Evolutionary conservation across 2,329 filamentous ascomycete species (phyloP).

Genomic region (Ilyonectria destructans): DNA sequence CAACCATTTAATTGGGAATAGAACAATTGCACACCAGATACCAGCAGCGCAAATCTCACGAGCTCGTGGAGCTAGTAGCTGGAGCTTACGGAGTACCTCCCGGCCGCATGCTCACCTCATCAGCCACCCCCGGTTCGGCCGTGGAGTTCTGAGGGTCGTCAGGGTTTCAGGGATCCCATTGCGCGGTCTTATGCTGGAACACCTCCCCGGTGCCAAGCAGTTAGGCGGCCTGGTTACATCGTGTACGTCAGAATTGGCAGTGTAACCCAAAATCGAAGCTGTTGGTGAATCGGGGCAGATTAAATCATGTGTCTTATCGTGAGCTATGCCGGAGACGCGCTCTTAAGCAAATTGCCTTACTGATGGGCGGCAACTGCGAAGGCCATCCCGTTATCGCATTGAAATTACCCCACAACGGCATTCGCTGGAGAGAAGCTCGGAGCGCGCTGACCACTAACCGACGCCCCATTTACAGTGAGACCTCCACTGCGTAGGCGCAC

Average conservation of each 20-base stretch:
- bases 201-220: not conserved
- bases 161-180: not conserved
- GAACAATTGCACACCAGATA: not conserved
- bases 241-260: not conserved
- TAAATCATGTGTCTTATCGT: not conserved
- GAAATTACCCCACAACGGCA: not conserved
- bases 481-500: not conserved
- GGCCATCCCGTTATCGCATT: not conserved
- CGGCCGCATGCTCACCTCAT: conserved; percentile 8
- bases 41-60: not conserved
- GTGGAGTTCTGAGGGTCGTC: not conserved
- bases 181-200: too few relatives aligned
- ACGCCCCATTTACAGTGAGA: conserved; percentile 1
- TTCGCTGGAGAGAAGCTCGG: not conserved
- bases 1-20: not conserved
- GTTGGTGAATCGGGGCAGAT: not conserved
- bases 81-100: conserved; percentile 3
- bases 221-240: not conserved
- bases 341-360: not conserved
- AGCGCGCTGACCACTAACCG: not conserved
- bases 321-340: too few relatives aligned
- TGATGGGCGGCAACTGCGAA: not conserved
- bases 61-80: not conserved
- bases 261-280: not conserved
- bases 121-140: conserved; percentile 1